Percentiles rank a stretch among this genome's conserved stretches.
Conservation (phyloP, 1,284 basidiomycete genomes). For the Ganoderma sinense region DNA sequence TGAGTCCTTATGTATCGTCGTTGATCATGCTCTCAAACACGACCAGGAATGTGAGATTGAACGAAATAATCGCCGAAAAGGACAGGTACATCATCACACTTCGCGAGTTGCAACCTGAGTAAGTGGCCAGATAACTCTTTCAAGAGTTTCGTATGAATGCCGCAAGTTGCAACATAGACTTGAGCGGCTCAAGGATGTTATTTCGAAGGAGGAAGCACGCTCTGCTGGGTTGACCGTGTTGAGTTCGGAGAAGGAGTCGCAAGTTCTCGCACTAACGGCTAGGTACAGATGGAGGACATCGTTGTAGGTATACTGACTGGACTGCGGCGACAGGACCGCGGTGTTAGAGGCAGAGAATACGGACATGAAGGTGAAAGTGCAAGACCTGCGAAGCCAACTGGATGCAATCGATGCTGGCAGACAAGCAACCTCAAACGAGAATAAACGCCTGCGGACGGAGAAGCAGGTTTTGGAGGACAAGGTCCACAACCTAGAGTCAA, state of each 20-base stretch:
- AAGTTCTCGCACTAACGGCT: constrained; percentile 9
- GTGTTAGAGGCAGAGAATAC: constrained; percentile 32
- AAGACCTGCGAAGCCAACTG: constrained; percentile 41
- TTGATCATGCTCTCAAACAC: neutral
- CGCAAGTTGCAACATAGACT: constrained; percentile 16
- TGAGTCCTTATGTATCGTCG: constrained; percentile 12
- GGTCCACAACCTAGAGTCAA: constrained; percentile 14
- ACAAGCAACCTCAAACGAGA: constrained; percentile 21
- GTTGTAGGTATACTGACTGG: constrained; percentile 1
- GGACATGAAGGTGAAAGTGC: constrained; percentile 29
- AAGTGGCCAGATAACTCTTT: neutral
- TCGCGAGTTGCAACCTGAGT: constrained; percentile 23
- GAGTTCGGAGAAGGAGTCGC: constrained; percentile 13
- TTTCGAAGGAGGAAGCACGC: constrained; percentile 13
- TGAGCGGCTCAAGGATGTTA: neutral
- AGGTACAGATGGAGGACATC: constrained; percentile 1
- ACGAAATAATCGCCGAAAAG: constrained; percentile 20
- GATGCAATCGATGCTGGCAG: constrained; percentile 35
- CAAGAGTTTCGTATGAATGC: neutral
- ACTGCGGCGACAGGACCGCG: constrained; percentile 29
- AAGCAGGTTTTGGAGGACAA: constrained; percentile 20
- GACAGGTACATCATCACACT: constrained; percentile 25
- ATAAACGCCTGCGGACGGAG: constrained; percentile 21
- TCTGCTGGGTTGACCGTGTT: constrained; percentile 13
- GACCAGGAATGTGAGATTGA: constrained; percentile 16